Percentiles rank a stretch among this genome's conserved stretches.
Conservation (phyloP, 129 eudicot species). For the Arctium lappa region DNA sequence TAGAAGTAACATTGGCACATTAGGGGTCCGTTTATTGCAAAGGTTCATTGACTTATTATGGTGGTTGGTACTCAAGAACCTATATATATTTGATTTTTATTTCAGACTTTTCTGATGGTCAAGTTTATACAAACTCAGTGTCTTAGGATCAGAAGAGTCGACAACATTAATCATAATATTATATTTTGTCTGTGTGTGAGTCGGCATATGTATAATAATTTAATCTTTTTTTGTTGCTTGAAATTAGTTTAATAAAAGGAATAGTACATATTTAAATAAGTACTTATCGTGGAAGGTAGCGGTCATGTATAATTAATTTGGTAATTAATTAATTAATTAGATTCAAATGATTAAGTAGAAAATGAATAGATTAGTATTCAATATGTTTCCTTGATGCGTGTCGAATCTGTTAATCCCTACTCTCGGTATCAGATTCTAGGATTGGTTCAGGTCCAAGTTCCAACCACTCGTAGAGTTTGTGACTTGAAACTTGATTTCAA, state of each 20-base stretch:
- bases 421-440: not conserved
- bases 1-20: not conserved
- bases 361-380: not conserved
- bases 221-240: not conserved
- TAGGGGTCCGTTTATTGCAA: not conserved
- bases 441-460: not conserved
- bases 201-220: slow-evolving; percentile 2
- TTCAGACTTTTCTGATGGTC: slow-evolving; percentile 1
- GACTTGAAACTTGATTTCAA: not conserved
- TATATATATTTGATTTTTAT: not conserved
- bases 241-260: not conserved
- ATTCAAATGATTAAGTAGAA: slow-evolving; percentile 1
- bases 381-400: not conserved
- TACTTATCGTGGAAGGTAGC: slow-evolving; percentile 28
- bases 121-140: not conserved
- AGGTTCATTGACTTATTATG: not conserved
- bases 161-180: slow-evolving; percentile 15
- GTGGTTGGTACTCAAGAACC: not conserved
- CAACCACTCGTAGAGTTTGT: not conserved
- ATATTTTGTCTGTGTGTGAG: slow-evolving; percentile 19
- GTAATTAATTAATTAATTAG: not conserved
- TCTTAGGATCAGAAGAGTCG: not conserved
- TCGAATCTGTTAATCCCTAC: not conserved
- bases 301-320: slow-evolving; percentile 6
- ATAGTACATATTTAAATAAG: slow-evolving; percentile 4